Percentiles rank a stretch among this genome's conserved stretches.
Evolutionary conservation across 2,329 filamentous ascomycete genomes (phyloP).

Genomic region (Fragosphaeria purpurea): DNA sequence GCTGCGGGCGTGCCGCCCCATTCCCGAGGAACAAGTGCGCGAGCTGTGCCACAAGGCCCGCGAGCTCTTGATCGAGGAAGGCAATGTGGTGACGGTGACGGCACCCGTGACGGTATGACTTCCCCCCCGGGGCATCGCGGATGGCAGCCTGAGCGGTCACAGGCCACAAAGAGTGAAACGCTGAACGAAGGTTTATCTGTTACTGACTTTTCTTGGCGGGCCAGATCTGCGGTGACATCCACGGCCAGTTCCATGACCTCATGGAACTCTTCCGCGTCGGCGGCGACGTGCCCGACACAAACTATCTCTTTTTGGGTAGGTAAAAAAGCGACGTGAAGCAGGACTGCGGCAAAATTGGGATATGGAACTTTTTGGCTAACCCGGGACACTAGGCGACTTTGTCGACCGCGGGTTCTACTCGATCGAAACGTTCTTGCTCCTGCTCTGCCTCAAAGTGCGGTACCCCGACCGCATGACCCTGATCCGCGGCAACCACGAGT

Average conservation of each 20-base stretch:
- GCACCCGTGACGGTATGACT: conserved; percentile 75
- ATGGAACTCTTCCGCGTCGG: conserved; percentile 96
- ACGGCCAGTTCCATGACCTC: conserved; percentile 91
- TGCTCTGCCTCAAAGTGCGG: conserved; percentile 91
- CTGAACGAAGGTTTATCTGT: too few relatives aligned
- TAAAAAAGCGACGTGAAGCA: too few relatives aligned
- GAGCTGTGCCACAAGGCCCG: conserved; percentile 96
- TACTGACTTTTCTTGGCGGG: too few relatives aligned
- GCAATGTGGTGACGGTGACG: conserved; percentile 90
- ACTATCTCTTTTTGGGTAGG: conserved; percentile 62
- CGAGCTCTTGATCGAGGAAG: conserved; percentile 93
- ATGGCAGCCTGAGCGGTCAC: too few relatives aligned
- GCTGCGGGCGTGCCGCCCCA: conserved; percentile 88
- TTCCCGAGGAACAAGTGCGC: conserved; percentile 88
- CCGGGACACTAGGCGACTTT: conserved; percentile 60
- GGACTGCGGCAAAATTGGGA: too few relatives aligned
- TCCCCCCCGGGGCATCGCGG: too few relatives aligned
- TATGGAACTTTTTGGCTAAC: too few relatives aligned
- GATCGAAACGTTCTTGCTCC: conserved; percentile 88
- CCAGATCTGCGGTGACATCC: conserved; percentile 91
- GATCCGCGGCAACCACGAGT: conserved; percentile 92
- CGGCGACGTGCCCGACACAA: conserved; percentile 88
- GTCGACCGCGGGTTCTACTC: conserved; percentile 98
- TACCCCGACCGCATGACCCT: conserved; percentile 96
- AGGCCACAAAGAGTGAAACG: too few relatives aligned